Evolutionary conservation across 805 yeast genomes (phyloP), one percentile per base, ranked within the genome.

Genomic region (Candida germanica): DNA sequence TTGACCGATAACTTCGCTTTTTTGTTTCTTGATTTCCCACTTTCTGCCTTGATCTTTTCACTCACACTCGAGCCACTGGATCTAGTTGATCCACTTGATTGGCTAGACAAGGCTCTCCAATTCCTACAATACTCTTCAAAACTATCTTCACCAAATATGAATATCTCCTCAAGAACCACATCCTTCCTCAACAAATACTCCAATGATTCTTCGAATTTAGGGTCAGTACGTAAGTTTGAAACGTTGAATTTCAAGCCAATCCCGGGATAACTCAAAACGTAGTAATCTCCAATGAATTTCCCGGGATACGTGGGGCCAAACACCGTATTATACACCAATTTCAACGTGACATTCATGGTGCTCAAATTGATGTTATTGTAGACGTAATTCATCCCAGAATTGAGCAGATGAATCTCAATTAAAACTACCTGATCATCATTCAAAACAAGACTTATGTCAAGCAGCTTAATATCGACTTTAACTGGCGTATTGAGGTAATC

Each of bases 281-380:
- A 79, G 10, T 52, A 48, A 13, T 46, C 29, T 3, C 40, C 43
- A 1, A 38, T 36, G 7, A 64, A 45, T 18, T 47, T 52, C 0
- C 83, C 84, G 1, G 81, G 79, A 40, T 72, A 76, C 0, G 84
- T 78, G 2, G 83, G 83, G 0, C 85, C 85, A 49, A 79, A 75
- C 2, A 70, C 60, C 48, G 69, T 72, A 47, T 77, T 76, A 52
- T 79, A 79, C 3, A 78, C 61, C 12, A 61, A 54, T 30, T 68
- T 70, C 43, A 76, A 59, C 1, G 26, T 15, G 5, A 40, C 5
- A 31, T 38, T 4, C 8, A 29, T 10, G 17, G 56, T 61, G 36
- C 61, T 61, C 33, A 66, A 43, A 29, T 46, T 47, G 25, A 51
- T 46, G 10, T 61, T 62, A 40, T 66, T 64, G 42, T 65, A 67